phyloP scores from a whole-genome alignment of 2,329 filamentous ascomycete species.

The Penicillium polonicum region DNA sequence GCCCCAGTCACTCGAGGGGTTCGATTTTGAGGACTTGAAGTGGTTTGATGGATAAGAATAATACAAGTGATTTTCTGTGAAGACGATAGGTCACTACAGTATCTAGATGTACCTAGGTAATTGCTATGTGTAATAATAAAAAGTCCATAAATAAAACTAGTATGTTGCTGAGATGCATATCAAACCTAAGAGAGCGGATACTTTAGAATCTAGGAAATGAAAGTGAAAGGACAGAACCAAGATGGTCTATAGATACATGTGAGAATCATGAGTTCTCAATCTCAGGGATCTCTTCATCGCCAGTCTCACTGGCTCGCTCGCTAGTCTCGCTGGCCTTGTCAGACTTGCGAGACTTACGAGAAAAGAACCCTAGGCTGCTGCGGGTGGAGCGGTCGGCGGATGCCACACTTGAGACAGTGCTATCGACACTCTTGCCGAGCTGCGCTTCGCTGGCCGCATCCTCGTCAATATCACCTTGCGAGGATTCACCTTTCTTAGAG shows the following conservation, averaged over 20 bases:
- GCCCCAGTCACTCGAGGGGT: background rate
- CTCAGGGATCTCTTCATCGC: conserved; percentile 44
- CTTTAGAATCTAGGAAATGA: conserved; percentile 13
- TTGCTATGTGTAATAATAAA: background rate
- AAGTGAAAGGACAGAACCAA: conserved; percentile 11
- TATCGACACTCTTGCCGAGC: conserved; percentile 47
- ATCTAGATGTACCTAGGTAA: background rate
- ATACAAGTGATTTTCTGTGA: background rate
- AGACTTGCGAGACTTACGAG: conserved; percentile 47
- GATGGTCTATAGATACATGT: conserved; percentile 1
- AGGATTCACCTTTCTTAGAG: conserved; percentile 46
- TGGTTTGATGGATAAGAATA: background rate
- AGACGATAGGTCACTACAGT: background rate
- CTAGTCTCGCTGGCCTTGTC: conserved; percentile 46
- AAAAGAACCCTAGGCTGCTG: conserved; percentile 49
- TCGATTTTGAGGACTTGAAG: background rate
- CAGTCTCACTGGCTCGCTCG: conserved; percentile 45
- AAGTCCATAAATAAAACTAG: background rate
- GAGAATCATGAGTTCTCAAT: conserved; percentile 15
- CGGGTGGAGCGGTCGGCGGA: conserved; percentile 45
- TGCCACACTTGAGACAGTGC: conserved; percentile 40
- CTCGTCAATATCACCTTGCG: conserved; percentile 47
- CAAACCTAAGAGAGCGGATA: conserved; percentile 9
- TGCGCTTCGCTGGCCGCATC: conserved; percentile 42
- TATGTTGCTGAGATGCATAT: conserved; percentile 13